Base-by-base conservation (phyloP, 768 basidiomycete species). In the Grammothele lineata region DNA sequence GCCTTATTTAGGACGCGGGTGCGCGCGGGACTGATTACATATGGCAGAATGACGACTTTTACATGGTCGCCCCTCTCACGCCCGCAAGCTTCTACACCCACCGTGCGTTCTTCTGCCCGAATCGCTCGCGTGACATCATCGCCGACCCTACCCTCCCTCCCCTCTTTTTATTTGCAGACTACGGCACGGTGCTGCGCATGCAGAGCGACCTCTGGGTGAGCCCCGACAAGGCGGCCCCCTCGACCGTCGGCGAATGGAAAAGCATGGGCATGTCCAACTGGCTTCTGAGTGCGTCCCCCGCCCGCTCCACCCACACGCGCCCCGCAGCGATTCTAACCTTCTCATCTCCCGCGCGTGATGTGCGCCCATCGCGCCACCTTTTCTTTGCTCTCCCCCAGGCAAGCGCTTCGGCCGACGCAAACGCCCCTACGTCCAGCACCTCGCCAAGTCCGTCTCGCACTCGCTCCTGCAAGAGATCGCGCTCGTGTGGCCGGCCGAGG, bases 21-120 rank as follows among this genome's bases (percentile, higher is more conserved):
- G n/a, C 2, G 10, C 22, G 27, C 19, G 11, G 14, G 8, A 19
- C 22, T 25, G 35, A 44, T 30, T 34, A 25, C 22, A 22, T 5
- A 17, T 25, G n/a, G 11, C 48, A 67, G 58, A 74, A 74, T 50
- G 71, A 74, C 53, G 72, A 74, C 54, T 67, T 69, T 43, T 74
- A 67, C 55, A 52, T 72, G 50, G 18, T 56, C 22, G 47, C 53
- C 34, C 56, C 64, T 3, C 44, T 67, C 4, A 57, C 61, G 11
- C 62, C 63, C 10, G 56, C 61, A 1, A 63, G 57, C 9, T 70
- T 68, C 50, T 65, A 65, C 45, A 67, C 68, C 3, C 37, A 58
- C 43, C 46, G 55, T 66, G 26, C 19, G 57, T 39, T 10, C 8
- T 10, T 21, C 10, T 9, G 6, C 27, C 27, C 27, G n/a, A n/a